A percentile compares a stretch with the other conserved stretches of the same genome.
Conservation (phyloP, 2,329 filamentous ascomycete genomes). For the Colletotrichum sp. region DNA sequence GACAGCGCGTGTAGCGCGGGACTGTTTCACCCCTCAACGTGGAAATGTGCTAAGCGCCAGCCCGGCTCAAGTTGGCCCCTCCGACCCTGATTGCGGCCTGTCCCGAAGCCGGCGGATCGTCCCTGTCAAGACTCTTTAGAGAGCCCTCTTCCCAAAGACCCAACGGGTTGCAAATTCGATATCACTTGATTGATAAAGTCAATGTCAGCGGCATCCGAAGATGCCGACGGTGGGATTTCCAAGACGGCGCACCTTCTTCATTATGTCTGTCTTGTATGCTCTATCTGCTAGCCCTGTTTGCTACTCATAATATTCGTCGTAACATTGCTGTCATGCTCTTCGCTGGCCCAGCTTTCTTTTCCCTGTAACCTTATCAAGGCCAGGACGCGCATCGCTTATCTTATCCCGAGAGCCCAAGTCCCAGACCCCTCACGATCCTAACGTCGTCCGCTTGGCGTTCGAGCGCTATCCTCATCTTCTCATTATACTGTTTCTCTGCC, state of each 20-base stretch:
- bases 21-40: not conserved
- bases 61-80: not conserved
- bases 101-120: not conserved
- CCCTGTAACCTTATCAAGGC: not conserved
- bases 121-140: not conserved
- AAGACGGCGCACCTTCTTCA: not conserved
- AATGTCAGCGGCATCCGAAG: too few species aligned
- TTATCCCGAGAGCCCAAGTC: conserved; percentile 8
- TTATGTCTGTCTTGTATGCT: not conserved
- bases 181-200: not conserved
- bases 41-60: not conserved
- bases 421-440: conserved; percentile 73
- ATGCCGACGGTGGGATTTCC: not conserved
- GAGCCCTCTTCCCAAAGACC: not conserved
- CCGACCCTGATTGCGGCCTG: not conserved
- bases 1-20: not conserved
- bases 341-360: not conserved
- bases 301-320: not conserved
- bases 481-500: conserved; percentile 66
- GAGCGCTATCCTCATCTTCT: conserved; percentile 75
- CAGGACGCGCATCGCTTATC: not conserved
- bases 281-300: not conserved
- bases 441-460: conserved; percentile 81
- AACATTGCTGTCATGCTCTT: not conserved
- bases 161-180: not conserved